Percentiles rank a stretch among this genome's conserved stretches.
Conservation (phyloP, 2,329 filamentous ascomycete genomes). For the Alternaria arborescens region DNA sequence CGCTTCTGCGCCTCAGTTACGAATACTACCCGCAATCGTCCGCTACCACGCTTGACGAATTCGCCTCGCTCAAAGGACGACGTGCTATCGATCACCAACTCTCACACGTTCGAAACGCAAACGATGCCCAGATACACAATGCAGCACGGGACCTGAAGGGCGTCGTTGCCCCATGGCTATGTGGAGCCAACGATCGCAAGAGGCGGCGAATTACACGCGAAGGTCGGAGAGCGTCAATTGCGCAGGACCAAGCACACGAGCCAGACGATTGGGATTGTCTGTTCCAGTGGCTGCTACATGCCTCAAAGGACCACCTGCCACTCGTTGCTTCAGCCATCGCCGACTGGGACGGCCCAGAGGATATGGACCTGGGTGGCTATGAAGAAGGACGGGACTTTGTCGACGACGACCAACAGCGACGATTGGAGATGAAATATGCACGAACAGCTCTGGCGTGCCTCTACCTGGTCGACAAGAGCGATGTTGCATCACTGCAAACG, state of each 20-base stretch:
- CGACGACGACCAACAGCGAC: conserved; percentile 66
- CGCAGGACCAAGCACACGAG: conserved; percentile 48
- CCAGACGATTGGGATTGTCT: conserved; percentile 71
- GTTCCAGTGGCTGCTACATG: conserved; percentile 71
- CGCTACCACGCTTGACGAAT: conserved; percentile 67
- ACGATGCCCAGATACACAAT: conserved; percentile 35
- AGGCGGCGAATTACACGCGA: conserved; percentile 54
- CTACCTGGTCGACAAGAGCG: conserved; percentile 70
- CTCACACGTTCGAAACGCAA: conserved; percentile 30
- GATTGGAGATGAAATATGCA: conserved; percentile 71
- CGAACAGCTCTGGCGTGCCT: conserved; percentile 72
- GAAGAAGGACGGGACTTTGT: conserved; percentile 63
- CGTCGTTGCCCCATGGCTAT: conserved; percentile 77
- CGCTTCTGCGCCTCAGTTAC: conserved; percentile 72
- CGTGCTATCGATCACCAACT: conserved; percentile 70
- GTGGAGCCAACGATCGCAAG: conserved; percentile 69
- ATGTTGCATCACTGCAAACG: conserved; percentile 65
- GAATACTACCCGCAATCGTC: conserved; percentile 70
- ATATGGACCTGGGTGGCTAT: conserved; percentile 72
- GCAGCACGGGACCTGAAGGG: conserved; percentile 72
- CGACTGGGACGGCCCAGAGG: conserved; percentile 76
- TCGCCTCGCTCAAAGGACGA: conserved; percentile 68
- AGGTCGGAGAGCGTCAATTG: conserved; percentile 34
- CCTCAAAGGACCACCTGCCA: conserved; percentile 68
- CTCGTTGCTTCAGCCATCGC: conserved; percentile 70